Evolutionary conservation across 345 rosid species (phyloP), one percentile per base, ranked within the genome.

Genomic region (Salix caprea): DNA sequence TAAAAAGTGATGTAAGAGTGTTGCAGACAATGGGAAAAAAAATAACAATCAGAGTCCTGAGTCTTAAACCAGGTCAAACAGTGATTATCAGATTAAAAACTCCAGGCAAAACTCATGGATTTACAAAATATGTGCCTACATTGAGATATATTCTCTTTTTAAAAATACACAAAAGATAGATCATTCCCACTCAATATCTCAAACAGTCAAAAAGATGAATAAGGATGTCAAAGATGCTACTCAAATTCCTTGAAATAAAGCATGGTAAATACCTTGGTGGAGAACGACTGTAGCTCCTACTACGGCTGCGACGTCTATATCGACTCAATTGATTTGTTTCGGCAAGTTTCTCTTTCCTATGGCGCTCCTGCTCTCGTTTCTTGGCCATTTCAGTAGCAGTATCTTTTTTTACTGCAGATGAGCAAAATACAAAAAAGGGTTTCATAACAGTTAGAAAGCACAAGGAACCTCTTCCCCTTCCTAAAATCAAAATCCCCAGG

Each of bases 311-410:
- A 77, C 67, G 87, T 87, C 98, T 89, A 65, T 74, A 69, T 69
- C 89, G 85, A 82, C 91, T 87, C 78, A 89, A 71, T 70, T 91
- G 89, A 82, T 91, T 96, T 81, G 97, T 92, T 88, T 96, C 98
- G 36, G 96, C 94, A 65, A 94, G 87, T 77, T 91, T 96, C 83
- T 90, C 97, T 84, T 84, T 88, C 86, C 97, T 92, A 73, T 91
- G 97, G 37, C 85, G 89, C 85, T 96, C 99, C 74, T 90, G 99
- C 81, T 96, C 99, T 83, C 88, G 84, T 77, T 94, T 96, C 85
- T 96, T 96, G 77, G 97, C 97, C 72, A 86, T 90, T 84, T 92
- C 98, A 34, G 91, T 90, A 73, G 95, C 98, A 80, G 97, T 88
- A 80, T 96, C 99, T 73, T 96, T 96, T 85, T 91, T 96, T 82